Evolutionary conservation across 1,284 basidiomycete species (phyloP).

Genomic region (Clitocybe nebularis): DNA sequence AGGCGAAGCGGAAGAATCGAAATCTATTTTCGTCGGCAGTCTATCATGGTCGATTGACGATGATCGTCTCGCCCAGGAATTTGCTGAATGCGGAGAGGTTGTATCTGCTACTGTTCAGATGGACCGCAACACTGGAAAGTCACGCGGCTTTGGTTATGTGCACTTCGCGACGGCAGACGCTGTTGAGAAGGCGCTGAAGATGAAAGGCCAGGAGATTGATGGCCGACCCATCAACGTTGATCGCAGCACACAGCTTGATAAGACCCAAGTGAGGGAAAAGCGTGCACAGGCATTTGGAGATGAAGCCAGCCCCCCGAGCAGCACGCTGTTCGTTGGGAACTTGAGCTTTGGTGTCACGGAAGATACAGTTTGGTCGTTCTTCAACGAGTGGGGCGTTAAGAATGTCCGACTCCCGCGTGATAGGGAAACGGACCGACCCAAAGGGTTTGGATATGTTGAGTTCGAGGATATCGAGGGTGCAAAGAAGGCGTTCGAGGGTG

Average conservation of each 20-base stretch:
- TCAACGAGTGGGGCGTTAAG: conserved; percentile 89
- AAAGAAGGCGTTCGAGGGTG: conserved; percentile 74
- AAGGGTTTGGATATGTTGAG: conserved; percentile 96
- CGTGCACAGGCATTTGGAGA: conserved; percentile 80
- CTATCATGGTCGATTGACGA: conserved; percentile 98
- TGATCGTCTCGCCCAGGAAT: conserved; percentile 92
- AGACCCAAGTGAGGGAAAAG: conserved; percentile 53
- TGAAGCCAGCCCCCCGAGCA: conserved; percentile 64
- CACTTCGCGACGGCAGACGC: conserved; percentile 80
- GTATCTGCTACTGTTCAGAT: conserved; percentile 85
- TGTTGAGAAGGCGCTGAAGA: conserved; percentile 73
- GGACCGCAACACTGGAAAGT: conserved; percentile 85
- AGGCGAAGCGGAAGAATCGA: conserved; percentile 52
- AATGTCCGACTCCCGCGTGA: conserved; percentile 92
- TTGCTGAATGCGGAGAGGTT: conserved; percentile 86
- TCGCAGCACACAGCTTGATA: conserved; percentile 65
- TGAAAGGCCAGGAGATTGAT: conserved; percentile 87
- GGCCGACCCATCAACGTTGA: conserved; percentile 89
- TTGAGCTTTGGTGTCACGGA: conserved; percentile 81
- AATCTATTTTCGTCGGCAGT: conserved; percentile 88
- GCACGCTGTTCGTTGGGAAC: conserved; percentile 89
- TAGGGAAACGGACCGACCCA: conserved; percentile 85
- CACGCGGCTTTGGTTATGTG: conserved; percentile 94
- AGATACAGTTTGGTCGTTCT: conserved; percentile 89
- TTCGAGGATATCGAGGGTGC: conserved; percentile 82